These are phyloP conservation scores for Orbilia quercus DNA, from an alignment of 2,329 filamentous ascomycete species.

Conservation along the genomic window DNA sequence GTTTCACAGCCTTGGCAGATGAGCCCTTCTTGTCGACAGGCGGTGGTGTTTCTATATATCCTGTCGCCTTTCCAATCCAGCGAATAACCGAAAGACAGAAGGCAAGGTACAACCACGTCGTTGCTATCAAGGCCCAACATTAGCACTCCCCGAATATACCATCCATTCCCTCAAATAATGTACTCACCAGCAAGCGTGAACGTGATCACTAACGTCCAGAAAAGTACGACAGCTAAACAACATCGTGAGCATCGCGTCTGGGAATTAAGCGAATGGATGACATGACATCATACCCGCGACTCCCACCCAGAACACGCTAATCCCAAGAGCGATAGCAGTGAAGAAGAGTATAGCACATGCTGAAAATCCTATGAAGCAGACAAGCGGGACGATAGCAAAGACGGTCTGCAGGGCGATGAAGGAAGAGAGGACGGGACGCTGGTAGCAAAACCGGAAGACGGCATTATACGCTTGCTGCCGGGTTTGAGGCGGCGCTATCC, in stretches of 20 bases:
- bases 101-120: constrained; percentile 39
- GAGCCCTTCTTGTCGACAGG: background rate
- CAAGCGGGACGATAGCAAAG: constrained; percentile 37
- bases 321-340: constrained; percentile 22
- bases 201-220: constrained; percentile 46
- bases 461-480: constrained; percentile 20
- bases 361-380: constrained; percentile 42
- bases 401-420: constrained; percentile 33
- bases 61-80: constrained; percentile 27
- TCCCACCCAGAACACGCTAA: constrained; percentile 40
- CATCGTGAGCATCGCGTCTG: constrained; percentile 1
- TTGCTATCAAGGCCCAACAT: constrained; percentile 18
- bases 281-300: constrained; percentile 47
- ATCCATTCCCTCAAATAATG: background rate
- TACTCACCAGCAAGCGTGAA: constrained; percentile 44
- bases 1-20: background rate
- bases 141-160: background rate
- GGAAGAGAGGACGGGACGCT: constrained; percentile 37
- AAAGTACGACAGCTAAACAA: constrained; percentile 25
- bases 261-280: constrained; percentile 10
- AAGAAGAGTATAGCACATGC: constrained; percentile 23
- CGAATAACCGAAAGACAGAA: constrained; percentile 25
- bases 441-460: constrained; percentile 40
- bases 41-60: constrained; percentile 33
- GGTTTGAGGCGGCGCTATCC: constrained; percentile 25